Evolutionary conservation across 768 basidiomycete species (phyloP), one percentile per base, ranked within the genome.

Genomic region (Termitomyces titanicus): DNA sequence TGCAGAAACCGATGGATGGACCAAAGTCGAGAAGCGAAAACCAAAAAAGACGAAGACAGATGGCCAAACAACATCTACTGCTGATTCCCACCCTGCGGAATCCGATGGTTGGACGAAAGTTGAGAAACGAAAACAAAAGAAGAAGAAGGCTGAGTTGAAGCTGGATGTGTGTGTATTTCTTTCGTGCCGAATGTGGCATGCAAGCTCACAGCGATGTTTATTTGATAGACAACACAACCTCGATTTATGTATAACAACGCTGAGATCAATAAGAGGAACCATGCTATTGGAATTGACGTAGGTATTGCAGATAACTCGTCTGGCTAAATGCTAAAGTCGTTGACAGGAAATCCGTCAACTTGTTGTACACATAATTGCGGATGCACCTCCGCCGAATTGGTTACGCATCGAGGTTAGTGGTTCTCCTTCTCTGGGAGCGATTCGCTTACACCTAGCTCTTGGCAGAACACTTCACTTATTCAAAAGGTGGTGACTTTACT

Each of bases 361-460:
- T 18, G 79, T 88, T 10, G 72, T 98, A 3, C 90, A 97, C 61
- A 74, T 96, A 44, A 71, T 87, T 24, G 88, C 89, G 0, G 92
- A 95, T 63, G 85, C 83, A 17, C 85, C 88, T n/a, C 86, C 89
- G 1, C 88, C 89, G 0, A 85, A 84, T 52, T 98, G 94, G 94
- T 79, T 98, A 18, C 79, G 82, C 48, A 79, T 95, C 39, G 88
- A 94, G 69, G 94, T 92, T 46, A 49, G 81, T 66, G 5, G 18
- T 45, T 8, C 61, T 45, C 46, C 40, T 29, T n/a, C 34, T 27
- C 11, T n/a, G 45, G 34, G 60, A 47, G 47, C 55, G 29, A 52
- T 13, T 27, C 11, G 9, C 37, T 59, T 18, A 51, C n/a, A n/a
- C n/a, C 29, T 10, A 34, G 2, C 29, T 31, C 35, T 31, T 10